These are phyloP conservation scores for Tetramitus jugosus DNA, from an alignment of 208 protist genomes.

Conservation along the genomic window DNA sequence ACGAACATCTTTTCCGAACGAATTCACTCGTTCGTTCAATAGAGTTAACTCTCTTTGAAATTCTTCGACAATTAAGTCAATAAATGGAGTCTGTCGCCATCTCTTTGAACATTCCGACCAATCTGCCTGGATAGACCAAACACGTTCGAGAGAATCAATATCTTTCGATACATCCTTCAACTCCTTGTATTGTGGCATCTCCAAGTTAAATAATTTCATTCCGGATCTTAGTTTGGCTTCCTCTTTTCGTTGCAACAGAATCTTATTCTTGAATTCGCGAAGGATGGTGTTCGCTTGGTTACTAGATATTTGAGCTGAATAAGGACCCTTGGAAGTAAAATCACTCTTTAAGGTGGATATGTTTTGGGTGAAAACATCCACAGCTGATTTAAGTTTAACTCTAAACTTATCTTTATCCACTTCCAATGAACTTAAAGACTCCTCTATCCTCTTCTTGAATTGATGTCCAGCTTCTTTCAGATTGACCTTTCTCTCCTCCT, in stretches of 20 bases:
- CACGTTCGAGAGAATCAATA: constrained; percentile 64
- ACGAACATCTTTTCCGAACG: constrained; percentile 77
- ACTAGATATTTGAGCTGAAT: constrained; percentile 51
- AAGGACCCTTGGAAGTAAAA: constrained; percentile 70
- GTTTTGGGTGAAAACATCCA: constrained; percentile 68
- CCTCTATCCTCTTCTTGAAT: constrained; percentile 69
- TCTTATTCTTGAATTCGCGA: constrained; percentile 56
- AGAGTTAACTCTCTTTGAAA: constrained; percentile 78
- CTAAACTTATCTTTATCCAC: constrained; percentile 89
- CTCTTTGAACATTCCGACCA: constrained; percentile 68
- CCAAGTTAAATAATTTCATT: constrained; percentile 88
- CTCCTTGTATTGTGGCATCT: constrained; percentile 76
- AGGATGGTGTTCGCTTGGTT: constrained; percentile 67
- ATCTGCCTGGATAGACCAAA: constrained; percentile 79
- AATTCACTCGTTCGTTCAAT: constrained; percentile 65
- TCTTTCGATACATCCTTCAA: constrained; percentile 64
- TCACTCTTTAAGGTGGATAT: constrained; percentile 64
- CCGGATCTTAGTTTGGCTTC: constrained; percentile 74
- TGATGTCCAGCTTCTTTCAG: constrained; percentile 68
- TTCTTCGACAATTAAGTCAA: constrained; percentile 66
- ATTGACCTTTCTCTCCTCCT: constrained; percentile 67
- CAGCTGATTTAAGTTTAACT: constrained; percentile 70
- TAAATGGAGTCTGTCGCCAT: constrained; percentile 80
- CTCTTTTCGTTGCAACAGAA: constrained; percentile 51
- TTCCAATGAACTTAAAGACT: constrained; percentile 69